phyloP scores from a whole-genome alignment of 1,139 yeast genomes.

The Protomyces arabidopsidicola region DNA sequence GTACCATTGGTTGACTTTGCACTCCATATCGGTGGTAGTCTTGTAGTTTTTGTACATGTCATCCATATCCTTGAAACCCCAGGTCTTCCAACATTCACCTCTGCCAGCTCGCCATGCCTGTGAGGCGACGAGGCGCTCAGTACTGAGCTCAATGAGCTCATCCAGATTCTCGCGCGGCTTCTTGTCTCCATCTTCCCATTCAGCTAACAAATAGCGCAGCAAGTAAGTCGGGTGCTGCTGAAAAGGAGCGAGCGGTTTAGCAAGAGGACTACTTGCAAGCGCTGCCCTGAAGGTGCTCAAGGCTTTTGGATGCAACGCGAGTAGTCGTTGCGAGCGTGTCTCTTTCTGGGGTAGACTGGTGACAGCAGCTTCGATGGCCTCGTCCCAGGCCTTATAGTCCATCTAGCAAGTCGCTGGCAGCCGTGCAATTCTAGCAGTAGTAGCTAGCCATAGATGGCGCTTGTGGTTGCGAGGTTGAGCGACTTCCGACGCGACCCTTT shows the following conservation, averaged over 20 bases:
- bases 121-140: conserved; percentile 1
- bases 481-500: no score
- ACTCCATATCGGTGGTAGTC: conserved; percentile 8
- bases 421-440: neutral
- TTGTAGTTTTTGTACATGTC: conserved; percentile 11
- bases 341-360: neutral
- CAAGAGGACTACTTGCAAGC: neutral
- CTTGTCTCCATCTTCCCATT: conserved; percentile 15
- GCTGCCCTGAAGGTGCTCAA: conserved; percentile 5
- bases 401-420: neutral
- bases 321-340: conserved; percentile 8
- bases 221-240: conserved; percentile 22
- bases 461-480: no score
- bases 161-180: neutral
- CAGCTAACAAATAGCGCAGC: conserved; percentile 12
- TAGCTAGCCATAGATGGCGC: neutral
- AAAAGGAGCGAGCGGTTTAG: conserved; percentile 12
- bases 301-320: conserved; percentile 1
- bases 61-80: conserved; percentile 24
- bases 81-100: conserved; percentile 15
- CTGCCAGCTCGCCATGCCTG: conserved; percentile 19
- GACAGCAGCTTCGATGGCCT: conserved; percentile 11
- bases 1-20: conserved; percentile 3
- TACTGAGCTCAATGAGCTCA: conserved; percentile 1
- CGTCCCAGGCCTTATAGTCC: conserved; percentile 18